Percentiles rank a stretch among this genome's conserved stretches.
Evolutionary conservation across 805 yeast species (phyloP).

Genomic region (Cyberlindnera samutprakarnensis): DNA sequence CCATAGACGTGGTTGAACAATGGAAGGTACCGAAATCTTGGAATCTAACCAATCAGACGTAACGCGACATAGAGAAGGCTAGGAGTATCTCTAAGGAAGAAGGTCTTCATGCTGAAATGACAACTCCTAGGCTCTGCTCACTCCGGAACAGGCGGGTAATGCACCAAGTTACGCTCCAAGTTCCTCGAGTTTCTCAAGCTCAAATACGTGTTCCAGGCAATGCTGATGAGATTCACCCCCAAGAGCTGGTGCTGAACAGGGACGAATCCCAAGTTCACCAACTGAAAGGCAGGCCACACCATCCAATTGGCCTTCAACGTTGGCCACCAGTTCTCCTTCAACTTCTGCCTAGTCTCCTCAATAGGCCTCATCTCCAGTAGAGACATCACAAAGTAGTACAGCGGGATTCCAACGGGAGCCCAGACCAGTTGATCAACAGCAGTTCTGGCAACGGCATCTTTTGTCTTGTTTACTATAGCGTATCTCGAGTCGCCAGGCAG

Average conservation of each 20-base stretch:
- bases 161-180: conserved; percentile 10
- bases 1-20: no score
- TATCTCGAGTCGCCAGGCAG: conserved; percentile 25
- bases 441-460: conserved; percentile 42
- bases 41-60: no score
- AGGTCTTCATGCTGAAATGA: no score
- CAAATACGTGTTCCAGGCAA: conserved; percentile 79
- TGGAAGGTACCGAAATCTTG: no score
- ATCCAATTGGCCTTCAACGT: conserved; percentile 72
- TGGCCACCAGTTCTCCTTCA: conserved; percentile 48
- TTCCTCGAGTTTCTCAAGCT: conserved; percentile 47
- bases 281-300: conserved; percentile 88
- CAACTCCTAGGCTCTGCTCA: no score
- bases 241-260: conserved; percentile 67
- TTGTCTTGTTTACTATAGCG: conserved; percentile 14
- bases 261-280: conserved; percentile 64
- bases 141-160: conserved; percentile 34
- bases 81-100: no score
- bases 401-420: conserved; percentile 73
- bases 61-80: no score
- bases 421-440: conserved; percentile 64
- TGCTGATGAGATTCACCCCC: conserved; percentile 61
- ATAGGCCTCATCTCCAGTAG: conserved; percentile 48
- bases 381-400: conserved; percentile 64
- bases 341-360: conserved; percentile 32